Evolutionary conservation across 352 stramenopile species (phyloP), one percentile per base, ranked within the genome.

Genomic region (Globisporangium cylindrosporum): DNA sequence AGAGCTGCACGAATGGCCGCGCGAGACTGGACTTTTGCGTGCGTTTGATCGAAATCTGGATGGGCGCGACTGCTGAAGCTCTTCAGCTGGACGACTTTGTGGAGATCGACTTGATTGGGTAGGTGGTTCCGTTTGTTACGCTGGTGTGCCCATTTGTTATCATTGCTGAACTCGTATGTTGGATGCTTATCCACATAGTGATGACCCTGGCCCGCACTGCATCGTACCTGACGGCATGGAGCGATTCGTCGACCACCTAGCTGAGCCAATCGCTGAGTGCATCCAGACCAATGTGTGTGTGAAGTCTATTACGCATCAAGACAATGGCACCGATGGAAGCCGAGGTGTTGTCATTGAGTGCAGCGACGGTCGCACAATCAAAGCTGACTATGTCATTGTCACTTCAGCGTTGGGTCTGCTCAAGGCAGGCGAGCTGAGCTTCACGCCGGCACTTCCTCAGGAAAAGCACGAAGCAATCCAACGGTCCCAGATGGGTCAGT

Each of bases 21-120:
- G 63, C 60, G 10, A 63, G 79, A 20, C 24, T 89, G 27, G 62
- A 78, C 8, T 62, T 88, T 27, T 88, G 79, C 34, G 38, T 89
- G 25, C 75, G 72, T 3, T 59, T 87, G 53, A 78, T 89, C 36
- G 80, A 90, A 65, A 69, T 83, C 55, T 90, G 80, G 78, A 86
- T 90, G 70, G 82, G 82, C 3, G 69, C 79, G 7, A 77, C 76
- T 3, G 74, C 77, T 0, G 73, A 89, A 27, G 69, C 74, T 38
- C 66, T 90, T 18, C 80, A 89, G 65, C 73, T 90, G 18, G 82
- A 86, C 27, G 76, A 86, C 62, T 90, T 90, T 57, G 55, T 73
- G 20, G 77, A 84, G 34, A 78, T 75, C 15, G 79, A 89, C 12
- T 54, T 88, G 25, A 80, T 88, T 25, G 79, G 79, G 81, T 89